Percentiles rank a stretch among this genome's conserved stretches.
Conservation (phyloP, 2,329 filamentous ascomycete species). For the Colletotrichum gloeosporioides region DNA sequence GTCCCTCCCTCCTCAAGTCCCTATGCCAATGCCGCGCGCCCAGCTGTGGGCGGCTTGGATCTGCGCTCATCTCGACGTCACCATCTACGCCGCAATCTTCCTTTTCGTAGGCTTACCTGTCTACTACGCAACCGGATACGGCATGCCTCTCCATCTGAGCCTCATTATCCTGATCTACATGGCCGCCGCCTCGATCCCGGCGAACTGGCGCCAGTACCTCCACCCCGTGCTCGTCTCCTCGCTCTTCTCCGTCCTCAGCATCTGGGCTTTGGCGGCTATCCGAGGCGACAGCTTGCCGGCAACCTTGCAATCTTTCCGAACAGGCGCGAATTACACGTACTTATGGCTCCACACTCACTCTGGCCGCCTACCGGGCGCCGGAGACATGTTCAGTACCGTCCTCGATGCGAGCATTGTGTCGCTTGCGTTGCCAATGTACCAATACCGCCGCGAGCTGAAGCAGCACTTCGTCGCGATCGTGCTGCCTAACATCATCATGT, state of each 20-base stretch:
- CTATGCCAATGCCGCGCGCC: conserved; percentile 48
- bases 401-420: conserved; percentile 65
- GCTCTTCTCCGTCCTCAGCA: conserved; percentile 53
- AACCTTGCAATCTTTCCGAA: conserved; percentile 54
- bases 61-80: conserved; percentile 48
- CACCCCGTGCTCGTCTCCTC: conserved; percentile 65
- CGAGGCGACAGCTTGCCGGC: conserved; percentile 43
- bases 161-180: conserved; percentile 60
- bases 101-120: conserved; percentile 58
- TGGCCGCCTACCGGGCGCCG: conserved; percentile 53
- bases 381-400: conserved; percentile 58
- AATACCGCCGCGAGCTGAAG: conserved; percentile 61
- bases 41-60: conserved; percentile 56
- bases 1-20: conserved; percentile 40
- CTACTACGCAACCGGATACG: conserved; percentile 59
- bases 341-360: conserved; percentile 48
- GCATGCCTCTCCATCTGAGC: conserved; percentile 51
- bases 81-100: conserved; percentile 51
- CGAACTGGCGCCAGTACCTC: conserved; percentile 54
- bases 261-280: conserved; percentile 58
- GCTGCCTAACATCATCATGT: conserved; percentile 56
- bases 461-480: conserved; percentile 59
- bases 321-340: conserved; percentile 56
- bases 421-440: conserved; percentile 66
- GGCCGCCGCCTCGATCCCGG: conserved; percentile 52